These are phyloP conservation scores for Pseudocercospora ulei DNA, from an alignment of 2,329 filamentous ascomycete species.

Conservation along the genomic window DNA sequence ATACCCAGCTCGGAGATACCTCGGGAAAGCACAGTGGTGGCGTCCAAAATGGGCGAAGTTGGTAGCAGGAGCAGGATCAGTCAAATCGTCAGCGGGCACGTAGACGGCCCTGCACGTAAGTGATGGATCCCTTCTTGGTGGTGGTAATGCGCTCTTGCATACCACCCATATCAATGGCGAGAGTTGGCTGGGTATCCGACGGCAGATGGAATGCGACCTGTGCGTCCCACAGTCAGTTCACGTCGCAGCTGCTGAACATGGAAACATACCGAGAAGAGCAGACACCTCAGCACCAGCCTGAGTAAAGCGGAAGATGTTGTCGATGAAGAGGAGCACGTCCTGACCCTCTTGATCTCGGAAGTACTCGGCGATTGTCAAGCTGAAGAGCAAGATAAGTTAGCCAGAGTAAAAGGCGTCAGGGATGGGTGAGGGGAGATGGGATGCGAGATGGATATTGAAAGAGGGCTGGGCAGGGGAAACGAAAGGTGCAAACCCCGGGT, in stretches of 20 bases:
- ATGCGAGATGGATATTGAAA: too few relatives aligned
- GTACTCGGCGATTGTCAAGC: slow-evolving; percentile 74
- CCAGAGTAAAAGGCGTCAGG: background rate
- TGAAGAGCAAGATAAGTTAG: slow-evolving; percentile 8
- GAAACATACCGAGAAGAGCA: slow-evolving; percentile 90
- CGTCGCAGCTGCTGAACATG: too few relatives aligned
- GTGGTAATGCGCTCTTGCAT: slow-evolving; percentile 99
- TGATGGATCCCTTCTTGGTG: slow-evolving; percentile 98
- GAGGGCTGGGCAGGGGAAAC: too few relatives aligned
- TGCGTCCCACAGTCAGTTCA: too few relatives aligned
- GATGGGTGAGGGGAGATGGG: background rate
- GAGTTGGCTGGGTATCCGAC: slow-evolving; percentile 99
- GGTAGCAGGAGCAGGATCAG: slow-evolving; percentile 96
- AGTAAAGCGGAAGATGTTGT: slow-evolving; percentile 99
- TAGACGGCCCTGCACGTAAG: slow-evolving; percentile 99
- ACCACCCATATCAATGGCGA: slow-evolving; percentile 95
- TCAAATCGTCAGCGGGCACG: slow-evolving; percentile 99
- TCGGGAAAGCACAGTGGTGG: slow-evolving; percentile 99
- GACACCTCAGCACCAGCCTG: slow-evolving; percentile 99
- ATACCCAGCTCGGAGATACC: slow-evolving; percentile 99
- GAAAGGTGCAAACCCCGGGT: too few relatives aligned
- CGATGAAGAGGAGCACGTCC: slow-evolving; percentile 98
- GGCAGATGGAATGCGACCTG: slow-evolving; percentile 99
- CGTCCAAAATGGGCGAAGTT: slow-evolving; percentile 99
- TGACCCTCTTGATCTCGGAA: slow-evolving; percentile 64